Conservation (phyloP, 805 yeast species). For the Candida sonorensis region DNA sequence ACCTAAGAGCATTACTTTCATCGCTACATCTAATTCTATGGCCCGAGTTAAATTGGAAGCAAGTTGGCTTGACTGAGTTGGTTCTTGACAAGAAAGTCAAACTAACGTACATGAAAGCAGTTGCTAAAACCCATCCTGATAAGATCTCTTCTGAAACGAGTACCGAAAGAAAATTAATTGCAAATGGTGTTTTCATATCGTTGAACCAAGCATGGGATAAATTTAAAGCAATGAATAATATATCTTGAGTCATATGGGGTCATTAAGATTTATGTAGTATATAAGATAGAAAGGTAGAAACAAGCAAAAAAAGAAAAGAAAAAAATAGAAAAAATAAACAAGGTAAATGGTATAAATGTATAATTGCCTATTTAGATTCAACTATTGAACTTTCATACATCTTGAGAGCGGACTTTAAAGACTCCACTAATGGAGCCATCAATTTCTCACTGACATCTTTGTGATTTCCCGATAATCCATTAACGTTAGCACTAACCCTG, state of each 20-base stretch:
- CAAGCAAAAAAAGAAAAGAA: no score
- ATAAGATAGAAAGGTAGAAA: no score
- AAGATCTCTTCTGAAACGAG: constrained; percentile 56
- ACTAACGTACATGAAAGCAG: constrained; percentile 74
- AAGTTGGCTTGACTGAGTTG: constrained; percentile 62
- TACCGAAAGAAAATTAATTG: constrained; percentile 71
- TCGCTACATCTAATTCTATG: constrained; percentile 62
- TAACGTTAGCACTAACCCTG: constrained; percentile 31
- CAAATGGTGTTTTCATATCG: constrained; percentile 78
- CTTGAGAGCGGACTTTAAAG: constrained; percentile 39
- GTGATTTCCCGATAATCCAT: constrained; percentile 11
- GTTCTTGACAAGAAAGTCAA: constrained; percentile 89
- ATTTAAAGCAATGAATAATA: constrained; percentile 53
- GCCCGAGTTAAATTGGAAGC: constrained; percentile 61
- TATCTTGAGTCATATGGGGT: constrained; percentile 6
- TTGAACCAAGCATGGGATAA: constrained; percentile 87
- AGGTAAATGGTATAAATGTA: no score
- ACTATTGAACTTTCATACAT: constrained; percentile 37
- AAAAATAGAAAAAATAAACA: not conserved
- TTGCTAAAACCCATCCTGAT: constrained; percentile 77
- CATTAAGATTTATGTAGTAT: no score
- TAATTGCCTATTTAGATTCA: constrained; percentile 8
- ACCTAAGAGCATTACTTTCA: constrained; percentile 69
- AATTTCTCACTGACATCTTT: constrained; percentile 12
- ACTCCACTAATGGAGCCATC: constrained; percentile 37